phyloP scores from a whole-genome alignment of 352 stramenopile species.

The Blastocystis sp. region DNA sequence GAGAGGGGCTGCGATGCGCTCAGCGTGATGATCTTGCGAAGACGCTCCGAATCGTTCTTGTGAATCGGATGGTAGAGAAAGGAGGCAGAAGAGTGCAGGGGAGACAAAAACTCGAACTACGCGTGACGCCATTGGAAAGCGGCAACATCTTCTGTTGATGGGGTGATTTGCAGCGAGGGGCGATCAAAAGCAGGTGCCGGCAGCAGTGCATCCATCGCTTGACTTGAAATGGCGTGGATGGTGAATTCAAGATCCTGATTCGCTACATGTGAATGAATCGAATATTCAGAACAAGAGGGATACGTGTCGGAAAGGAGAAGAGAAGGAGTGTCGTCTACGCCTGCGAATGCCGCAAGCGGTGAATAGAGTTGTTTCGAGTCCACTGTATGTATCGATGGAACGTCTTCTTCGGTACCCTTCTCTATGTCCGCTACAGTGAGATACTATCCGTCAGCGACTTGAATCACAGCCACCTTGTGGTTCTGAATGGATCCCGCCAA shows the following conservation, averaged over 20 bases:
- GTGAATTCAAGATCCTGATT: background rate
- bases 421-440: background rate
- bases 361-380: background rate
- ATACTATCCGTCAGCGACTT: background rate
- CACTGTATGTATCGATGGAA: background rate
- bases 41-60: background rate
- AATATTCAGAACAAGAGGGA: background rate
- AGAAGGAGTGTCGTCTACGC: background rate
- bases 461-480: background rate
- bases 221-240: background rate
- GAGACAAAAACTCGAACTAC: slow-evolving; percentile 8
- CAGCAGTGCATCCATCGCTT: background rate
- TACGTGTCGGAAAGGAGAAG: background rate
- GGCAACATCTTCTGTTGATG: background rate
- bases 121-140: background rate
- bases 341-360: background rate
- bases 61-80: slow-evolving; percentile 25
- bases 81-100: background rate
- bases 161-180: background rate
- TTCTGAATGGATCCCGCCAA: background rate
- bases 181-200: background rate
- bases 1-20: background rate
- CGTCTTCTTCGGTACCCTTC: background rate
- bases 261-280: background rate
- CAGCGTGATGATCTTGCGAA: background rate